Base-by-base conservation (phyloP, 2,329 filamentous ascomycete species). In the Triangularia verruculosa region DNA sequence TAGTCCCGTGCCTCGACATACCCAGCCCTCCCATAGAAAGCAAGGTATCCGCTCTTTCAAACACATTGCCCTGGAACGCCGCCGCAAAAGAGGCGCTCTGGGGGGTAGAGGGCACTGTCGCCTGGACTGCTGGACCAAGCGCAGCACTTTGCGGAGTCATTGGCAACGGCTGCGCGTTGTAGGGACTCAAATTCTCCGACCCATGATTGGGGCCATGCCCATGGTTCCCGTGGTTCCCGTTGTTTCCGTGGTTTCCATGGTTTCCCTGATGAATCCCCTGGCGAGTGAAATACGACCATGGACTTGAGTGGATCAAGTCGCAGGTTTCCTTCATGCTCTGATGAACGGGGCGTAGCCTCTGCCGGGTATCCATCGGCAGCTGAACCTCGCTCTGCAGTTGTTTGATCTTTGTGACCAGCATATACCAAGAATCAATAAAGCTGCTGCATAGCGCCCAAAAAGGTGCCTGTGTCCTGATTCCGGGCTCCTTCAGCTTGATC, bases 101-200 rank as follows among this genome's bases (percentile, higher is more conserved):
- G 9, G 87, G 86, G 0, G 87, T 91, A 2, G 85, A 91, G 3
- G 92, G 90, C 11, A 97, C 89, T 0, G 92, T 97, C 0, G 93
- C 93, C 76, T 96, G 93, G 61, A 93, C 91, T 20, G 93, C 93
- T 5, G 93, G 92, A 0, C 93, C 94, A 4, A 97, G 82, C 1
- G 93, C 93, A 15, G 93, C 93, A 70, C 91, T 95, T 66, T 97
- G 84, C 7, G 94, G 93, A 1, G 93, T 97, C 71, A 95, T 92
- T 8, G 93, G 93, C 39, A 93, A 70, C 59, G 76, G 39, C 39
- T 68, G 67, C 5, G 67, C 61, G 47, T 71, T 68, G 28, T 73
- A 72, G 11, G 75, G 74, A 55, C 71, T 74, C n/a, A 17, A 12
- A 20, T 58, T 51, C 8, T 63, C 63, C 22, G 74, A 67, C 66